Percentiles rank a stretch among this genome's conserved stretches.
These are phyloP conservation scores for Arachnomyces sp. DNA, from an alignment of 2,329 filamentous ascomycete species.

Conservation along the genomic window DNA sequence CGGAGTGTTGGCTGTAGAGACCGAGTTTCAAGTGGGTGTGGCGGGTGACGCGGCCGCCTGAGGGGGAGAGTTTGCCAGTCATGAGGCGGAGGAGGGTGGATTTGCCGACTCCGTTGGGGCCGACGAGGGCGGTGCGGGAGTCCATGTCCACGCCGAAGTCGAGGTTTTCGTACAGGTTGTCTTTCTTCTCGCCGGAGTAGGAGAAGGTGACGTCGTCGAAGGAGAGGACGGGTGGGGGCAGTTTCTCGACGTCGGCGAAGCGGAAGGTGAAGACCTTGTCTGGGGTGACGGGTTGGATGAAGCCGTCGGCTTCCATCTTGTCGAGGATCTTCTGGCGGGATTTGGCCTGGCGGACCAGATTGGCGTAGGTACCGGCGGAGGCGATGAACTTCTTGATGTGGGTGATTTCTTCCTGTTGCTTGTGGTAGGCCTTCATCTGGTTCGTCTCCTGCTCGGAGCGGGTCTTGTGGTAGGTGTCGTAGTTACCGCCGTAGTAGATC, in stretches of 20 bases:
- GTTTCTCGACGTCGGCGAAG: conserved; percentile 97
- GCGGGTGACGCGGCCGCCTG: conserved; percentile 69
- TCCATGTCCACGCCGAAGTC: conserved; percentile 99
- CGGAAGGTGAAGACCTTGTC: conserved; percentile 95
- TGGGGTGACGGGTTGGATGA: conserved; percentile 80
- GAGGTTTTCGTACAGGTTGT: conserved; percentile 92
- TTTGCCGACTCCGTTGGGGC: conserved; percentile 98
- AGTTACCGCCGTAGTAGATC: conserved; percentile 99
- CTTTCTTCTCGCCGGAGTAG: conserved; percentile 80
- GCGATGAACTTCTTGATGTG: conserved; percentile 99
- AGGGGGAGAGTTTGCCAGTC: conserved; percentile 89
- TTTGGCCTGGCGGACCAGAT: conserved; percentile 97
- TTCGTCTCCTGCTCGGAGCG: conserved; percentile 90
- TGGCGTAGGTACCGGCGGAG: conserved; percentile 98
- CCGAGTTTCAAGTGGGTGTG: conserved; percentile 99
- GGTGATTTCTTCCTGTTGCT: conserved; percentile 97
- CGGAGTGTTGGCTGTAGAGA: conserved; percentile 96
- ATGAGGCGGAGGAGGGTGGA: conserved; percentile 92
- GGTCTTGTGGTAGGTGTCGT: conserved; percentile 96
- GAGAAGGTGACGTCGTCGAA: conserved; percentile 98
- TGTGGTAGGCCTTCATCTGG: conserved; percentile 97
- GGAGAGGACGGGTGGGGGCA: conserved; percentile 92
- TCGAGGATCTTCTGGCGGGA: conserved; percentile 99
- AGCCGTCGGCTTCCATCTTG: conserved; percentile 99
- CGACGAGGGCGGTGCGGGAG: conserved; percentile 91